Percentiles rank a stretch among this genome's conserved stretches.
Evolutionary conservation across 371 early-diverging fungal genomes (phyloP).

Genomic region (Fennellomyces sp.): DNA sequence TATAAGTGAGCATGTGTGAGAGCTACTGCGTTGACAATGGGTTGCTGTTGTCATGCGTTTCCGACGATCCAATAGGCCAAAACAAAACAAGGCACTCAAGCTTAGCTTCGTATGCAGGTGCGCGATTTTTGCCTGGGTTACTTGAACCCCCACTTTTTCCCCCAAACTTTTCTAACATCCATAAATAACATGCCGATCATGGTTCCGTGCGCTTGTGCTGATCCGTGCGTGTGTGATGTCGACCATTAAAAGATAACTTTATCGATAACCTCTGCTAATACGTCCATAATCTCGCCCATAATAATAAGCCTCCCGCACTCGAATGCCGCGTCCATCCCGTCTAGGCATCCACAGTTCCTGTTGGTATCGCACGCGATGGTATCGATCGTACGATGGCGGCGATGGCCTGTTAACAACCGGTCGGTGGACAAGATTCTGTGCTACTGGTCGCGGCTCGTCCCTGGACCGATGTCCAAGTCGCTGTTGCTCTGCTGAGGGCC

Average conservation of each 20-base stretch:
- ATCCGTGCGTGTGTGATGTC: background rate
- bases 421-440: background rate
- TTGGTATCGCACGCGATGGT: background rate
- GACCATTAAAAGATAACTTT: background rate
- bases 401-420: background rate
- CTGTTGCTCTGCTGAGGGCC: background rate
- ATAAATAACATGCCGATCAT: background rate
- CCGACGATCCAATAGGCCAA: background rate
- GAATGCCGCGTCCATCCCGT: background rate
- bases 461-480: background rate
- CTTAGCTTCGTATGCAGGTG: constrained; percentile 2
- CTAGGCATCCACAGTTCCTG: background rate
- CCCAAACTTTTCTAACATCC: too few relatives aligned
- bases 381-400: background rate
- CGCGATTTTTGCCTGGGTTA: constrained; percentile 1
- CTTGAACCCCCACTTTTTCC: background rate
- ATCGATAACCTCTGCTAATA: constrained; percentile 1
- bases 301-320: constrained; percentile 1
- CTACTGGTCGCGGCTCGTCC: background rate
- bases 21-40: too few relatives aligned
- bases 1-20: too few relatives aligned
- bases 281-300: background rate
- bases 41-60: background rate
- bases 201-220: background rate
- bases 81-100: too few relatives aligned